Evolutionary conservation across 306 rosid genomes (phyloP).

Genomic region (Gynostemma pentaphyllum): DNA sequence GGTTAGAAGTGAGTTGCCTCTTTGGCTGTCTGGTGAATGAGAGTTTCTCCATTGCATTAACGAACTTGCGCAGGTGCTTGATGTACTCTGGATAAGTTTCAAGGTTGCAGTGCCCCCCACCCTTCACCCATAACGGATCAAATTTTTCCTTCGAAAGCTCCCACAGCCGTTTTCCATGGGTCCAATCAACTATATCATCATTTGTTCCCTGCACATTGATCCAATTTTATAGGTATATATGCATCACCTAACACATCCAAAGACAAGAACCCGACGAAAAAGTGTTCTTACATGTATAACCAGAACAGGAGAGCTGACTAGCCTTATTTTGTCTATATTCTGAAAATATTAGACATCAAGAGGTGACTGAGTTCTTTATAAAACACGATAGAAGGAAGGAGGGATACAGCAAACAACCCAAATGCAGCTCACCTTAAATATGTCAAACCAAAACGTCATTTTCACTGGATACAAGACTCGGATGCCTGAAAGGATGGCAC

Average conservation of each 20-base stretch:
- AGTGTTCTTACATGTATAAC: constrained; percentile 69
- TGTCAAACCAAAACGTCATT: constrained; percentile 96
- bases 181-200: constrained; percentile 85
- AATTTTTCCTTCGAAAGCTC: constrained; percentile 92
- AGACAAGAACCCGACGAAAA: background rate
- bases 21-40: constrained; percentile 33
- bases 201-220: constrained; percentile 69
- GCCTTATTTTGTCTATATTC: constrained; percentile 91
- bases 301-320: constrained; percentile 69
- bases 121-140: constrained; percentile 95
- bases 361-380: background rate
- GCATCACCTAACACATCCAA: background rate
- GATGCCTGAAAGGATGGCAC: constrained; percentile 93
- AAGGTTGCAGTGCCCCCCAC: constrained; percentile 98
- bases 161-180: constrained; percentile 96
- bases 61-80: constrained; percentile 80
- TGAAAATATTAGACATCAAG: constrained; percentile 24
- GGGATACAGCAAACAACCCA: background rate
- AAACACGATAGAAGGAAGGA: background rate
- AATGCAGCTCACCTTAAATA: constrained; percentile 62
- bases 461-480: constrained; percentile 88
- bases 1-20: constrained; percentile 47
- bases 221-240: background rate
- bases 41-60: constrained; percentile 82
- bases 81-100: constrained; percentile 91